Conservation (phyloP, 306 rosid genomes). For the Pyrus betulifolia region DNA sequence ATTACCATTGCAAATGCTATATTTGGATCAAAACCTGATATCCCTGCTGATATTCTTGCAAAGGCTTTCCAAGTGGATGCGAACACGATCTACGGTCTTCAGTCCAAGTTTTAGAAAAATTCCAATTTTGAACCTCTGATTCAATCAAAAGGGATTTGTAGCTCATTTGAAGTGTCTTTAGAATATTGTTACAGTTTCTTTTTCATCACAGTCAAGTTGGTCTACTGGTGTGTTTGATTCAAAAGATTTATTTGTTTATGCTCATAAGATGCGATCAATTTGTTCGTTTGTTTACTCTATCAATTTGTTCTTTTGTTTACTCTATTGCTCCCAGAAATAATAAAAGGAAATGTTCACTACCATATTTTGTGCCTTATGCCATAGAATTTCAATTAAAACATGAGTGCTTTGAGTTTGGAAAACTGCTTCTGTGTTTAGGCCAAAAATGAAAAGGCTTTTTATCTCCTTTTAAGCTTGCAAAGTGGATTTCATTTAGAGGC, state of each 20-base stretch:
- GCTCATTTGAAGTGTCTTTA: not conserved
- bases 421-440: not conserved
- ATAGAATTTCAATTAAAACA: not conserved
- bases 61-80: slow-evolving; percentile 29
- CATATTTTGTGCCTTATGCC: too few relatives aligned
- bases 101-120: slow-evolving; percentile 29
- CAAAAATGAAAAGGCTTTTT: not conserved
- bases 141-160: too few relatives aligned
- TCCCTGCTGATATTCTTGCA: slow-evolving; percentile 22
- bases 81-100: not conserved
- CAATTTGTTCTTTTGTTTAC: too few relatives aligned
- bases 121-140: not conserved
- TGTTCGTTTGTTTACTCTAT: too few relatives aligned
- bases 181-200: not conserved
- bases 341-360: too few relatives aligned
- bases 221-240: too few relatives aligned
- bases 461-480: not conserved
- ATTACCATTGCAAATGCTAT: slow-evolving; percentile 24
- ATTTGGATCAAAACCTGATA: slow-evolving; percentile 28
- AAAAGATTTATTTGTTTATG: too few relatives aligned
- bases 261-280: too few relatives aligned
- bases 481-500: not conserved
- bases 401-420: not conserved
- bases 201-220: not conserved
- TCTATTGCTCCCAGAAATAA: too few relatives aligned